A percentile compares a stretch with the other conserved stretches of the same genome.
Conservation (phyloP, 371 early-diverging fungal species). For the Rhizomucor miehei region DNA sequence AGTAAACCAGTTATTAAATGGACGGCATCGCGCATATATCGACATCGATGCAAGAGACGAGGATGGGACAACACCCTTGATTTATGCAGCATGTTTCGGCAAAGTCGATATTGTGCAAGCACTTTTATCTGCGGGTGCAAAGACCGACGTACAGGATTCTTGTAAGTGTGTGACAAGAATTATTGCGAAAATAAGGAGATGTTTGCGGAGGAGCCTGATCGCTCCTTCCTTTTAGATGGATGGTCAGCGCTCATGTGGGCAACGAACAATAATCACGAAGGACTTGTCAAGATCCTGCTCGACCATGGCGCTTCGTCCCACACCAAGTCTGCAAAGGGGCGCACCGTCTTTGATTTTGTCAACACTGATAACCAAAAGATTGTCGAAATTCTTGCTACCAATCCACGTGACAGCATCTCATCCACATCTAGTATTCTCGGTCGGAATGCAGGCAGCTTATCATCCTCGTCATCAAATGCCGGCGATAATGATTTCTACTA, state of each 20-base stretch:
- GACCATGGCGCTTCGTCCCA: conserved; percentile 76
- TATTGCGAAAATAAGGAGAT: conserved; percentile 3
- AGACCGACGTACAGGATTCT: conserved; percentile 74
- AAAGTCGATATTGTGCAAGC: conserved; percentile 65
- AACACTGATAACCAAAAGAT: conserved; percentile 58
- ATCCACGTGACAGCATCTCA: conserved; percentile 58
- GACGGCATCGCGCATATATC: conserved; percentile 46
- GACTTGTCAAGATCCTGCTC: conserved; percentile 71
- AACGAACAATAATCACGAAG: conserved; percentile 80
- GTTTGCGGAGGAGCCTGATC: neutral
- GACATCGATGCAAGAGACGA: conserved; percentile 82
- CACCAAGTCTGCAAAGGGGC: conserved; percentile 72
- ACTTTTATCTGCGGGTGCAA: conserved; percentile 75
- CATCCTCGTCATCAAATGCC: conserved; percentile 25
- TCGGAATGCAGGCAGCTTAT: conserved; percentile 23
- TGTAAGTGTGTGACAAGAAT: conserved; percentile 29
- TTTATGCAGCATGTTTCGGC: conserved; percentile 90
- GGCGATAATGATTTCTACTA: conserved; percentile 51
- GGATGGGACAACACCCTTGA: conserved; percentile 82
- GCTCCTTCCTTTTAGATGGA: conserved; percentile 55
- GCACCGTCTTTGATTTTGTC: conserved; percentile 79
- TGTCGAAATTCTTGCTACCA: conserved; percentile 53
- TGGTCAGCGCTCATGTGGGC: conserved; percentile 98
- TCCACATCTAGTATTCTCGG: conserved; percentile 42
- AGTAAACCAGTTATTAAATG: conserved; percentile 65